phyloP scores from a whole-genome alignment of 805 yeast genomes.

The Kuraishia capsulata region DNA sequence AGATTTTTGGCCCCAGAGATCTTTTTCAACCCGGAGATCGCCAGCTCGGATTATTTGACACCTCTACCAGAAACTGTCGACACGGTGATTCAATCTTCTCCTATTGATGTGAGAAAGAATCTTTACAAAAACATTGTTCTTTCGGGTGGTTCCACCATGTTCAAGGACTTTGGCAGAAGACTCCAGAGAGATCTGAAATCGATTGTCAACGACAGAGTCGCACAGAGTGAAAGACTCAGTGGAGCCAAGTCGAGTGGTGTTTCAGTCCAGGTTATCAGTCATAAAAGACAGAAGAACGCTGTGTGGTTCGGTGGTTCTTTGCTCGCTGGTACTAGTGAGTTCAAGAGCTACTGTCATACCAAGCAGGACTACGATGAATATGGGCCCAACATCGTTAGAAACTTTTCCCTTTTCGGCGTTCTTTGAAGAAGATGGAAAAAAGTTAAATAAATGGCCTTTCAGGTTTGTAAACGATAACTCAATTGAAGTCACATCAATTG shows the following conservation, averaged over 20 bases:
- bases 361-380: slow-evolving; percentile 95
- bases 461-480: no score
- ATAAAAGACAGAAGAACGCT: slow-evolving; percentile 95
- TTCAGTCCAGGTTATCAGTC: slow-evolving; percentile 93
- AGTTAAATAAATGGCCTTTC: no score
- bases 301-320: slow-evolving; percentile 99
- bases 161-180: slow-evolving; percentile 95
- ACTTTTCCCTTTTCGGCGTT: slow-evolving; percentile 88
- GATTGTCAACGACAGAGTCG: slow-evolving; percentile 83
- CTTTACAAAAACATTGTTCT: slow-evolving; percentile 91
- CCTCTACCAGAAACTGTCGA: slow-evolving; percentile 97
- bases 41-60: slow-evolving; percentile 87
- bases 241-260: slow-evolving; percentile 84
- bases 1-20: slow-evolving; percentile 98
- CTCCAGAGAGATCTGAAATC: slow-evolving; percentile 88
- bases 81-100: slow-evolving; percentile 88
- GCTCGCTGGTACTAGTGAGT: slow-evolving; percentile 94
- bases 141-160: slow-evolving; percentile 98
- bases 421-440: slow-evolving; percentile 47
- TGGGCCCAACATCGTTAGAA: slow-evolving; percentile 96
- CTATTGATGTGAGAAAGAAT: slow-evolving; percentile 96
- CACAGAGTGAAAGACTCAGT: slow-evolving; percentile 66
- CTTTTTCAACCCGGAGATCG: slow-evolving; percentile 96
- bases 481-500: no score
- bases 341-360: slow-evolving; percentile 92